A percentile compares a stretch with the other conserved stretches of the same genome.
phyloP scores from a whole-genome alignment of 1,284 basidiomycete species.

The Pseudozyma sp. region DNA sequence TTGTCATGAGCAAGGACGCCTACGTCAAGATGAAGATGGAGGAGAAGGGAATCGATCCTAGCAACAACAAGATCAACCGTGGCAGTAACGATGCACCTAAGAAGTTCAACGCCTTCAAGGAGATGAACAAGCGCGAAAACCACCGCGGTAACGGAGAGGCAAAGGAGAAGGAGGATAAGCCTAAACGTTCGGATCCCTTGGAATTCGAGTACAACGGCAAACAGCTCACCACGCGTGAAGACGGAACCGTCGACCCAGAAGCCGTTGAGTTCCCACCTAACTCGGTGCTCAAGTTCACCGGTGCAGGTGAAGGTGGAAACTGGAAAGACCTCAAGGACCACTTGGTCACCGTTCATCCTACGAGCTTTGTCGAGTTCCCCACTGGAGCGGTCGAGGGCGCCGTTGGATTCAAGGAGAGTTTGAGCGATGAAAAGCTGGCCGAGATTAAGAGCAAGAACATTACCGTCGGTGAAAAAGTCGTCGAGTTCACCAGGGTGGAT shows the following conservation, averaged over 20 bases:
- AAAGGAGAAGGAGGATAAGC: slow-evolving; percentile 49
- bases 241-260: slow-evolving; percentile 78
- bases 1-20: slow-evolving; percentile 80
- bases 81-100: slow-evolving; percentile 71
- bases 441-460: slow-evolving; percentile 70
- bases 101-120: slow-evolving; percentile 88
- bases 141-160: slow-evolving; percentile 69
- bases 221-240: slow-evolving; percentile 75
- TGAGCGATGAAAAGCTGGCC: slow-evolving; percentile 71
- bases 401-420: slow-evolving; percentile 70
- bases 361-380: slow-evolving; percentile 58
- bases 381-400: slow-evolving; percentile 69
- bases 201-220: slow-evolving; percentile 69
- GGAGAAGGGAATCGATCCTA: slow-evolving; percentile 82
- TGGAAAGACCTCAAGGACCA: slow-evolving; percentile 73
- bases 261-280: slow-evolving; percentile 77
- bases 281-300: slow-evolving; percentile 78
- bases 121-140: slow-evolving; percentile 73
- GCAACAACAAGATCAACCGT: slow-evolving; percentile 75
- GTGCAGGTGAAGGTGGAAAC: slow-evolving; percentile 69
- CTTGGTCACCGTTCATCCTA: slow-evolving; percentile 57
- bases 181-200: slow-evolving; percentile 67
- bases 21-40: slow-evolving; percentile 98
- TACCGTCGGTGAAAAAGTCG: slow-evolving; percentile 69
- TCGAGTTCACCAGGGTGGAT: slow-evolving; percentile 66